A percentile compares a stretch with the other conserved stretches of the same genome.
Conservation (phyloP, 805 yeast species). For the Candida morakotiae region DNA sequence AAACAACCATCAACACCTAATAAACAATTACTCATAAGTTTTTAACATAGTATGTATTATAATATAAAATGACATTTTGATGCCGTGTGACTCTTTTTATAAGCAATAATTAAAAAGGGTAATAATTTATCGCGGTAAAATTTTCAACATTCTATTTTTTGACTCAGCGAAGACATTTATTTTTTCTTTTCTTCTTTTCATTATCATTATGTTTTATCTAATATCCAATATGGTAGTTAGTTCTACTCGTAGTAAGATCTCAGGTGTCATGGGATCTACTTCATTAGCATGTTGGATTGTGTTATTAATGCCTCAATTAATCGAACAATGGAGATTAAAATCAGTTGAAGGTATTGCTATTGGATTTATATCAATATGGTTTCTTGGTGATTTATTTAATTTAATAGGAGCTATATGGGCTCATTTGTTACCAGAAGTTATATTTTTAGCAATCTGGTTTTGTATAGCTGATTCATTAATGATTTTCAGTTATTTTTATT, state of each 20-base stretch:
- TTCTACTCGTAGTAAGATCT: conserved; percentile 22
- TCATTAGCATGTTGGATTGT: conserved; percentile 80
- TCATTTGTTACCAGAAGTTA: conserved; percentile 61
- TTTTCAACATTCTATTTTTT: background rate
- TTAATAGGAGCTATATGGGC: conserved; percentile 71
- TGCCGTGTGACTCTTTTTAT: too few species aligned
- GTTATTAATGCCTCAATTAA: conserved; percentile 67
- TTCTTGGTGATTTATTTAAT: conserved; percentile 67
- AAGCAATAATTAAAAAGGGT: background rate
- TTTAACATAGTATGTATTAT: too few species aligned
- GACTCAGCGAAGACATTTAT: background rate
- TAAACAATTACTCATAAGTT: too few species aligned
- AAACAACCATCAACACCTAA: too few species aligned
- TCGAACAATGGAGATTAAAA: conserved; percentile 76
- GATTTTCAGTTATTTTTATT: conserved; percentile 56
- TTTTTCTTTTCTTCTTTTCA: background rate
- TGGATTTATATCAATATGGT: conserved; percentile 65
- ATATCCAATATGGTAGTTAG: background rate
- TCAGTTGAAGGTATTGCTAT: conserved; percentile 75
- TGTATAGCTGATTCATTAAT: conserved; percentile 63
- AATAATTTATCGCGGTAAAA: conserved; percentile 3
- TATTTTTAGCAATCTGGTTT: conserved; percentile 72
- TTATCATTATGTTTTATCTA: conserved; percentile 2
- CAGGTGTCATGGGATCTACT: conserved; percentile 67
- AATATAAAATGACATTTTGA: too few species aligned